phyloP scores from a whole-genome alignment of 305 asterid genomes.

The Solanum aculeatissimum region DNA sequence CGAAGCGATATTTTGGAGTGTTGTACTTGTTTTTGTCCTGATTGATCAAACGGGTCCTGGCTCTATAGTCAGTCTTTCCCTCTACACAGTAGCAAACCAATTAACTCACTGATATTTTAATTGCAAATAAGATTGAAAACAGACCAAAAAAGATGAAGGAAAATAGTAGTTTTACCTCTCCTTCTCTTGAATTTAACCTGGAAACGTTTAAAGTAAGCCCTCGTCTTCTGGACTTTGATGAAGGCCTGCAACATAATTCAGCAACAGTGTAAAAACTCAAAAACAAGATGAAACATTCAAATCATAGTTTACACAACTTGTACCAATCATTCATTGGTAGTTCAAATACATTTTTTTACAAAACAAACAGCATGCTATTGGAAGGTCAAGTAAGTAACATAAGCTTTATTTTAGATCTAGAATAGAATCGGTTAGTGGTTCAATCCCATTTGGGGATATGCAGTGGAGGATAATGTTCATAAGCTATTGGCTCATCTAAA shows the following conservation, averaged over 20 bases:
- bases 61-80: slow-evolving; percentile 89
- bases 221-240: slow-evolving; percentile 61
- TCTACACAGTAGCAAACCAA: slow-evolving; percentile 19
- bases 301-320: not conserved
- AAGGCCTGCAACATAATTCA: slow-evolving; percentile 26
- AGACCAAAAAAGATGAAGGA: not conserved
- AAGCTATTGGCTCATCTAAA: not conserved
- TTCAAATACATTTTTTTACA: not conserved
- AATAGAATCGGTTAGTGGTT: not conserved
- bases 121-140: not conserved
- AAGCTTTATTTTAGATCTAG: not conserved
- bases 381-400: not conserved
- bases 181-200: slow-evolving; percentile 89
- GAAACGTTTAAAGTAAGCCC: slow-evolving; percentile 76
- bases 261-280: not conserved
- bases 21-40: slow-evolving; percentile 91
- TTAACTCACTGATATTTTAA: not conserved
- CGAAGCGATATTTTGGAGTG: slow-evolving; percentile 74
- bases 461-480: not conserved
- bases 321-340: not conserved
- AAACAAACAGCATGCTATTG: not conserved
- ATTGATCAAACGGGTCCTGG: slow-evolving; percentile 82
- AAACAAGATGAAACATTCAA: not conserved
- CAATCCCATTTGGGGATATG: not conserved
- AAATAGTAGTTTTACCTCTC: slow-evolving; percentile 30